A percentile compares a stretch with the other conserved stretches of the same genome.
These are phyloP conservation scores for Lachnellula arida DNA, from an alignment of 2,329 filamentous ascomycete genomes.

Conservation along the genomic window DNA sequence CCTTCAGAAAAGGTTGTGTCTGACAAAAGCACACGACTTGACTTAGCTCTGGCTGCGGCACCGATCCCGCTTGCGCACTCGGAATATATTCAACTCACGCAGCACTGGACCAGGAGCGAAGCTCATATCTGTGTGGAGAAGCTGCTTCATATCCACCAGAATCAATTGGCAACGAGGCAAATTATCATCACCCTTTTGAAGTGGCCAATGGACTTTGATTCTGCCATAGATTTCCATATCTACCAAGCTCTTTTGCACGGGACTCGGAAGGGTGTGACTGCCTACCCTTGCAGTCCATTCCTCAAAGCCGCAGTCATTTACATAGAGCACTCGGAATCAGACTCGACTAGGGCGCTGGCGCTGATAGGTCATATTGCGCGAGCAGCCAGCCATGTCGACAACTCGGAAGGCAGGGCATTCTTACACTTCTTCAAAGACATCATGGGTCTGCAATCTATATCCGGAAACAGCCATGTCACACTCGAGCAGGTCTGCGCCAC, in stretches of 20 bases:
- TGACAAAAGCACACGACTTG: slow-evolving; percentile 39
- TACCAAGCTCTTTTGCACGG: slow-evolving; percentile 34
- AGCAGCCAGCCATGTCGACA: slow-evolving; percentile 21
- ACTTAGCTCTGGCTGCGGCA: slow-evolving; percentile 30
- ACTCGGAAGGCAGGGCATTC: slow-evolving; percentile 28
- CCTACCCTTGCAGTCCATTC: slow-evolving; percentile 21
- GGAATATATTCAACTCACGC: slow-evolving; percentile 45
- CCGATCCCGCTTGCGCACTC: slow-evolving; percentile 39
- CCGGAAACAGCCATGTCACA: slow-evolving; percentile 33
- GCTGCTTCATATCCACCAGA: slow-evolving; percentile 59
- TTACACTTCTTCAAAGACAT: slow-evolving; percentile 31
- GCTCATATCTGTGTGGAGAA: slow-evolving; percentile 60
- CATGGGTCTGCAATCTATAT: slow-evolving; percentile 10
- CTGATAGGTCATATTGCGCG: slow-evolving; percentile 24
- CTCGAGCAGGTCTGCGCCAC: slow-evolving; percentile 30
- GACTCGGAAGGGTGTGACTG: slow-evolving; percentile 19
- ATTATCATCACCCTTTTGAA: slow-evolving; percentile 56
- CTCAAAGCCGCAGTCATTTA: slow-evolving; percentile 29
- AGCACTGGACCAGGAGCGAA: slow-evolving; percentile 36
- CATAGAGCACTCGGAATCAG: slow-evolving; percentile 27
- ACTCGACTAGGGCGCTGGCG: slow-evolving; percentile 13
- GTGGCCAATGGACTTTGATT: slow-evolving; percentile 46
- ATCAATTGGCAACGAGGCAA: slow-evolving; percentile 43
- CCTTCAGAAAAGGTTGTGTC: slow-evolving; percentile 30
- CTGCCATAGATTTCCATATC: slow-evolving; percentile 48